Conservation (phyloP, 371 early-diverging fungal genomes). For the Actinomortierella ambigua region DNA sequence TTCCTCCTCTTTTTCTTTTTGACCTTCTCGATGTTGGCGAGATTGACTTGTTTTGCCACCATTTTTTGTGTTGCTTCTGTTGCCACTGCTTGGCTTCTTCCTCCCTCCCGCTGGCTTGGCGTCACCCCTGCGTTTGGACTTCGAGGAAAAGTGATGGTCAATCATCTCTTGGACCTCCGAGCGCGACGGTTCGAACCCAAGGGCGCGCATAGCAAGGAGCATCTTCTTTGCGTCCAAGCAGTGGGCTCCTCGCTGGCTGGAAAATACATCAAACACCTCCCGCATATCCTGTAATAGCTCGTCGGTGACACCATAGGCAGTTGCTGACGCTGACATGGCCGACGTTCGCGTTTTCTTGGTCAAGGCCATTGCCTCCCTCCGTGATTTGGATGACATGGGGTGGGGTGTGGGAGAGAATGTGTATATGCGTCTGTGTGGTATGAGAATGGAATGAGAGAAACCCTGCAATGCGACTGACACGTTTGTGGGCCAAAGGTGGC, state of each 20-base stretch:
- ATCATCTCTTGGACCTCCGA: constrained; percentile 66
- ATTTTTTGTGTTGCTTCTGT: not conserved
- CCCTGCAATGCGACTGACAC: too few relatives aligned
- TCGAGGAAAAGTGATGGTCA: constrained; percentile 12
- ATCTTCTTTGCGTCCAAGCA: constrained; percentile 65
- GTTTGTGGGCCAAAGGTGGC: too few relatives aligned
- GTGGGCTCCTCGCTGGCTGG: constrained; percentile 56
- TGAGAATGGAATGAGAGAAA: too few relatives aligned
- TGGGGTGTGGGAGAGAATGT: too few relatives aligned
- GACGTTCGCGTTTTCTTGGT: not conserved
- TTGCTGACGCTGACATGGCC: not conserved
- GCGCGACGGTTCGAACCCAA: constrained; percentile 72
- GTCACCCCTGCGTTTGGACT: constrained; percentile 40
- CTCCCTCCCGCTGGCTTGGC: constrained; percentile 46
- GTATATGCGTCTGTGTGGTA: too few relatives aligned
- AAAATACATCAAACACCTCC: constrained; percentile 72
- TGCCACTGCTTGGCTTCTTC: constrained; percentile 46
- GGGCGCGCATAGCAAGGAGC: constrained; percentile 67
- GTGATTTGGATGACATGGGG: not conserved
- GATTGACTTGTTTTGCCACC: not conserved
- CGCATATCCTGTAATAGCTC: constrained; percentile 66
- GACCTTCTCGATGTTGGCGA: constrained; percentile 40
- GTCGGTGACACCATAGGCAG: constrained; percentile 4
- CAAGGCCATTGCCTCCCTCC: not conserved
- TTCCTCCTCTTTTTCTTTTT: not conserved